Evolutionary conservation across 805 yeast species (phyloP).

Genomic region (Sugiyamaella marilandica): DNA sequence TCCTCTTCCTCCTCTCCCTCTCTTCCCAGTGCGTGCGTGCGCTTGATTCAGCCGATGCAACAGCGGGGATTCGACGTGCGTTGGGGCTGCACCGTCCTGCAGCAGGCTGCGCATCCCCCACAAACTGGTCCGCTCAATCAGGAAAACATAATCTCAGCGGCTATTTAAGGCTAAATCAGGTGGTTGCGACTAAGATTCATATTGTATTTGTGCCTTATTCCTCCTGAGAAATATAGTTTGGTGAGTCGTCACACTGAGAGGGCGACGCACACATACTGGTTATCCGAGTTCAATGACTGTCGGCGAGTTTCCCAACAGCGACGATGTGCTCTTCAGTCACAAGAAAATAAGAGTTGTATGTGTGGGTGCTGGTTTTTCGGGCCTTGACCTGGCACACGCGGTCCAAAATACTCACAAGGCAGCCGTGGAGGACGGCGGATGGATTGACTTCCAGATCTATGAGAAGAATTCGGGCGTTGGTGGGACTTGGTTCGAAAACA

Average conservation of each 20-base stretch:
- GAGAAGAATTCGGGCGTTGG: slow-evolving; percentile 30
- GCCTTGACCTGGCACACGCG: slow-evolving; percentile 6
- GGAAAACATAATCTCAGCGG: slow-evolving; percentile 2
- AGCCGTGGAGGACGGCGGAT: slow-evolving; percentile 1
- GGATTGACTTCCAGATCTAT: slow-evolving; percentile 23
- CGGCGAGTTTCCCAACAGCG: not conserved
- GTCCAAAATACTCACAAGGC: slow-evolving; percentile 5
- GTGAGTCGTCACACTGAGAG: too few relatives aligned
- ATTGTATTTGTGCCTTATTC: too few relatives aligned
- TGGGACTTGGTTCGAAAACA: slow-evolving; percentile 28
- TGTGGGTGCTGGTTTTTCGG: slow-evolving; percentile 13
- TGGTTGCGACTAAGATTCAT: too few relatives aligned
- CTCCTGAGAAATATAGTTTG: too few relatives aligned
- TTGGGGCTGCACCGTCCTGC: too few relatives aligned
- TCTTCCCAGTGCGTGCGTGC: too few relatives aligned
- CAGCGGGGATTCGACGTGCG: too few relatives aligned
- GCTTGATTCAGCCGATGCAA: too few relatives aligned
- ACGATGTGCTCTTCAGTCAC: not conserved
- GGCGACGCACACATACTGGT: too few relatives aligned
- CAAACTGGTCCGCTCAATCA: not conserved
- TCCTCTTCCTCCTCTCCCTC: too few relatives aligned
- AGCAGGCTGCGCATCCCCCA: not conserved
- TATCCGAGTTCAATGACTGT: too few relatives aligned
- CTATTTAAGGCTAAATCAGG: not conserved
- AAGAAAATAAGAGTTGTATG: slow-evolving; percentile 9